Evolutionary conservation across 2,329 filamentous ascomycete species (phyloP), one percentile per base, ranked within the genome.

Genomic region (Beauveria australis): DNA sequence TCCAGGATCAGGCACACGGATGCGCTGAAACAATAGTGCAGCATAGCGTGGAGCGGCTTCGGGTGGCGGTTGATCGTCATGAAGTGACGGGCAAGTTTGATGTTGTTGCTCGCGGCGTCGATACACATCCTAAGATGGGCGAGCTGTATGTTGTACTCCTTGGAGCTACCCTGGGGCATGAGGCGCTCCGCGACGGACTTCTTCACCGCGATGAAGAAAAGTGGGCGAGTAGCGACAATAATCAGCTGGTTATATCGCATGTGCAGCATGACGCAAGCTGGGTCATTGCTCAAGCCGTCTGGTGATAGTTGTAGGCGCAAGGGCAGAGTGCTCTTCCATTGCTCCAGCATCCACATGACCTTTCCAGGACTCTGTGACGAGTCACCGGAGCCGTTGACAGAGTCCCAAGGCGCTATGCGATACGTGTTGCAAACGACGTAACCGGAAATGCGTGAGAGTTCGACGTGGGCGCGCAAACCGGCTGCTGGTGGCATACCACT

Each of bases 1-100:
- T 77, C 73, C 58, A 82, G 71, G 59, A 79, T 73, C 37, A 82
- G 71, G 19, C 80, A 72, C 43, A 80, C 72, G 60, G 78, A 76
- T 3, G 79, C 78, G 66, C 79, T 80, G 70, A 81, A 81, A 44
- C 81, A 72, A 64, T 76, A 74, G 67, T 81, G 79, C 54, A 81
- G 70, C 10, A 76, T 75, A 0, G 74, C 71, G 46, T 79, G 74
- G 9, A 78, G 71, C 3, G 79, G 72, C 63, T 75, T 78, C 16
- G 72, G 69, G 37, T 71, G 70, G 8, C 70, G 67, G 49, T 73
- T 74, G 5, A 76, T 66, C 26, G 70, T 66, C 4, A 72, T 67
- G 10, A 78, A 67, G 60, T 76, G 73, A 19, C 73, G 71, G 9
- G 75, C 79, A 1, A 82, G 71, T 1, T 69, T 68, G 40, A 81